phyloP scores from a whole-genome alignment of 768 basidiomycete species.

The Trametes coccinea region DNA sequence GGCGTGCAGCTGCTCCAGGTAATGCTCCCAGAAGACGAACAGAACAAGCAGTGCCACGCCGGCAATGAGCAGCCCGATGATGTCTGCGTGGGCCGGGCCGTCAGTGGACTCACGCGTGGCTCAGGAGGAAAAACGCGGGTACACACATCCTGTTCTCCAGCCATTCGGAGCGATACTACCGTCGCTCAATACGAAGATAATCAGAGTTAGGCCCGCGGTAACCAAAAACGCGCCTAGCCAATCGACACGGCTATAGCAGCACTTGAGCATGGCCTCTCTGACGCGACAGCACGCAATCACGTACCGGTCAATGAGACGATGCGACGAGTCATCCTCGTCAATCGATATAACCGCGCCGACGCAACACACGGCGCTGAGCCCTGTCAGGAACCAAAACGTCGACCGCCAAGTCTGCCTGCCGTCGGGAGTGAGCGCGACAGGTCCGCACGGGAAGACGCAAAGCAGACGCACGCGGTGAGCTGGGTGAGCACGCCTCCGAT shows the following conservation, averaged over 20 bases:
- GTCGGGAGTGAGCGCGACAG: background rate
- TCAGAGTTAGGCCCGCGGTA: slow-evolving; percentile 64
- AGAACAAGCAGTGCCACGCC: slow-evolving; percentile 55
- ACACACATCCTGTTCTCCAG: slow-evolving; percentile 60
- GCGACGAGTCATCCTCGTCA: slow-evolving; percentile 49
- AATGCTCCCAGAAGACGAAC: slow-evolving; percentile 69
- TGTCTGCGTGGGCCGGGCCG: slow-evolving; percentile 46
- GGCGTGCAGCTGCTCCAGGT: slow-evolving; percentile 47
- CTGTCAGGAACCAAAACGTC: slow-evolving; percentile 59
- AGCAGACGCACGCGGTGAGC: slow-evolving; percentile 37
- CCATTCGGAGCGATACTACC: slow-evolving; percentile 57
- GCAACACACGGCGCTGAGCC: slow-evolving; percentile 52
- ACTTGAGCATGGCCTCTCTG: no score
- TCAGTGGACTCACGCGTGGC: slow-evolving; percentile 25
- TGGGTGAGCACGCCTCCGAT: slow-evolving; percentile 76
- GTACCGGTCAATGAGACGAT: slow-evolving; percentile 30
- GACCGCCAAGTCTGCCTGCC: slow-evolving; percentile 62
- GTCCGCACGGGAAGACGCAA: background rate
- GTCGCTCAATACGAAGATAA: slow-evolving; percentile 74
- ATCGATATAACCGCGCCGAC: slow-evolving; percentile 58
- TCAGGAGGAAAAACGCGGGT: background rate
- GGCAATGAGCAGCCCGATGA: slow-evolving; percentile 66
- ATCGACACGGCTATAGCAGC: slow-evolving; percentile 50
- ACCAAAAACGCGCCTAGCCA: slow-evolving; percentile 74
- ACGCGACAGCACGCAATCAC: background rate